Evolutionary conservation across 208 protist species (phyloP).

Genomic region (Acanthamoeba polyphaga): DNA sequence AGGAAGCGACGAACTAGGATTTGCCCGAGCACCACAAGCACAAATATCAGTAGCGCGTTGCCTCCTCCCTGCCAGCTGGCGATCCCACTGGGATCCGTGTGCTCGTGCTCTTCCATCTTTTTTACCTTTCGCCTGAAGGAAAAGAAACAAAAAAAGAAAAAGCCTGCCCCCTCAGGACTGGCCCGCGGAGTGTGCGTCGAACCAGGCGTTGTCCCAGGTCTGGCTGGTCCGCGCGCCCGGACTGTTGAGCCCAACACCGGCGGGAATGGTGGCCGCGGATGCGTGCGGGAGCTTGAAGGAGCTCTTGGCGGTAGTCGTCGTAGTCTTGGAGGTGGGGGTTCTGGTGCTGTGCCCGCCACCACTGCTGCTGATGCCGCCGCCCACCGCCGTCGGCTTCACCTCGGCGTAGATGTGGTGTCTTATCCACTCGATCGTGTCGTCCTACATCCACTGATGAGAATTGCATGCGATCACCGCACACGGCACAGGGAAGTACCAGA

Average conservation of each 20-base stretch:
- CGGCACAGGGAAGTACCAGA: not conserved
- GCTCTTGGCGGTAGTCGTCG: too few species aligned
- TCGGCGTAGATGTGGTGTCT: not conserved
- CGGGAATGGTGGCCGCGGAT: not conserved
- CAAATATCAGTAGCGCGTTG: not conserved
- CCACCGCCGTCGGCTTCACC: not conserved
- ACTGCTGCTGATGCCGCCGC: not conserved
- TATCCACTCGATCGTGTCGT: constrained; percentile 60
- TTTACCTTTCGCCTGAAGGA: too few species aligned
- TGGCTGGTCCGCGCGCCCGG: not conserved
- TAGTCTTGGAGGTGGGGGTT: not conserved
- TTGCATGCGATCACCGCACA: not conserved
- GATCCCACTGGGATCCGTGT: too few species aligned
- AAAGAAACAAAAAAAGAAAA: too few species aligned
- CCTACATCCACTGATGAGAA: not conserved
- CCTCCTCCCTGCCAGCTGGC: not conserved
- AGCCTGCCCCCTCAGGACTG: not conserved
- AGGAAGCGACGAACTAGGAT: not conserved
- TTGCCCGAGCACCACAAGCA: not conserved
- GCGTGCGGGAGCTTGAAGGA: not conserved
- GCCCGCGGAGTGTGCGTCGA: not conserved
- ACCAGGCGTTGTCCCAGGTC: constrained; percentile 61
- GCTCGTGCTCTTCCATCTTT: too few species aligned
- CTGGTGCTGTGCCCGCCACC: not conserved
- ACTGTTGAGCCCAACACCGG: not conserved